Base-by-base conservation (phyloP, 1,284 basidiomycete genomes). In the Grifola frondosa region DNA sequence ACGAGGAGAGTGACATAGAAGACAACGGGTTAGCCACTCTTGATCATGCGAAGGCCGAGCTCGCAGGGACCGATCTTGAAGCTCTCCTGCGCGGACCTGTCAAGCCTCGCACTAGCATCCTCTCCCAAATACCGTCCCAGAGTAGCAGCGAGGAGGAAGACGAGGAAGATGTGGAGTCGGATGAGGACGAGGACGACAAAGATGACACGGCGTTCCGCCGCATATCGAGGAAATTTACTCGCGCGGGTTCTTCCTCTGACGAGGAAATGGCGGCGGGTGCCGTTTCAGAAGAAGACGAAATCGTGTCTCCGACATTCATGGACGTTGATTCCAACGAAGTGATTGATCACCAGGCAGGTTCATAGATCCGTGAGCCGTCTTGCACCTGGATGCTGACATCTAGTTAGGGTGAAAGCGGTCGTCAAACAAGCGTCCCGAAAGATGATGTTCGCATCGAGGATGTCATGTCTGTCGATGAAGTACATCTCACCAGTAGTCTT, bases 11-110 rank as follows among this genome's bases (percentile, higher is more conserved):
- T 8, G 55, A 55, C 0, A 42, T 46, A 6, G 47, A 46, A 12
- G 37, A 42, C 7, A 36, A 48, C 3, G 37, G 25, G 22, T 30
- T 32, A 1, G 30, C 37, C 19, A 34, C 34, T 5, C 3, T 32
- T 17, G 28, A 38, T 2, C 29, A 21, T 4, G 22, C 10, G 16
- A 42, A 29, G n/a, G 22, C 23, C 9, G 39, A 51, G 17, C 30
- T 52, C 31, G 19, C 34, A 9, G 32, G 40, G 17, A 19, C 36
- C 28, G 43, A 53, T 36, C 29, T 62, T 13, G 61, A 61, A 26
- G 52, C 60, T 3, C 45, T 63, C 21, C 48, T 64, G 12, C 56
- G 50, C 8, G 60, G 59, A 0, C 62, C 62, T 1, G 38, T 43
- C 23, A 50, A 42, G 19, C 37, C 55, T 2, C 41, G 37, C 12